Conservation (phyloP, 2,329 filamentous ascomycete species). For the Neofusicoccum cordaticola region DNA sequence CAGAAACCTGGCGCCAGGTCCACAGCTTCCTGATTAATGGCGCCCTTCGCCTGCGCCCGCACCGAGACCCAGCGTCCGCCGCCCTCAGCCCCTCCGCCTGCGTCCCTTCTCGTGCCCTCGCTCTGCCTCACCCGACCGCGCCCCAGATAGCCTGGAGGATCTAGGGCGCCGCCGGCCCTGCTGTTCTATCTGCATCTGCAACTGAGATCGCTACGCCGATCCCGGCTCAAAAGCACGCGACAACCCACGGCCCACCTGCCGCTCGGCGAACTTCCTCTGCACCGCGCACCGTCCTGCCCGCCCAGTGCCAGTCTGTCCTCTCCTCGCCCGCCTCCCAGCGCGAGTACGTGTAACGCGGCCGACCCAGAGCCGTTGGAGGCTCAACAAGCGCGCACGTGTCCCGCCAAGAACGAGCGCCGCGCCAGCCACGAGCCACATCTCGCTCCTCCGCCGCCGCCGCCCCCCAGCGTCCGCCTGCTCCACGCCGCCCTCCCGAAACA, state of each 20-base stretch:
- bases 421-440: slow-evolving; percentile 16
- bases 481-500: not conserved
- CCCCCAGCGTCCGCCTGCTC: slow-evolving; percentile 1
- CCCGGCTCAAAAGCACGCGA: slow-evolving; percentile 18
- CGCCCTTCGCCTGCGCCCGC: not conserved
- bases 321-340: not conserved
- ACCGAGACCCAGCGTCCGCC: slow-evolving; percentile 3
- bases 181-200: slow-evolving; percentile 11
- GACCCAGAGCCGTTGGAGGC: not conserved
- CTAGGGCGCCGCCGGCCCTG: slow-evolving; percentile 8
- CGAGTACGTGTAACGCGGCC: not conserved
- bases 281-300: slow-evolving; percentile 8
- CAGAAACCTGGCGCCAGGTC: slow-evolving; percentile 13
- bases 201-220: slow-evolving; percentile 12
- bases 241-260: slow-evolving; percentile 12
- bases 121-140: not conserved
- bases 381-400: slow-evolving; percentile 10
- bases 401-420: slow-evolving; percentile 13
- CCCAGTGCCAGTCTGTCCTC: slow-evolving; percentile 14
- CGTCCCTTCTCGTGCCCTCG: not conserved
- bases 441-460: slow-evolving; percentile 5
- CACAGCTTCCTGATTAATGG: slow-evolving; percentile 14
- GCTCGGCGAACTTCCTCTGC: slow-evolving; percentile 7
- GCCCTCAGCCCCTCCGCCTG: not conserved
- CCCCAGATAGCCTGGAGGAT: slow-evolving; percentile 6